Conservation (phyloP, 2,329 filamentous ascomycete species). For the Basipetospora chlamydospora region DNA sequence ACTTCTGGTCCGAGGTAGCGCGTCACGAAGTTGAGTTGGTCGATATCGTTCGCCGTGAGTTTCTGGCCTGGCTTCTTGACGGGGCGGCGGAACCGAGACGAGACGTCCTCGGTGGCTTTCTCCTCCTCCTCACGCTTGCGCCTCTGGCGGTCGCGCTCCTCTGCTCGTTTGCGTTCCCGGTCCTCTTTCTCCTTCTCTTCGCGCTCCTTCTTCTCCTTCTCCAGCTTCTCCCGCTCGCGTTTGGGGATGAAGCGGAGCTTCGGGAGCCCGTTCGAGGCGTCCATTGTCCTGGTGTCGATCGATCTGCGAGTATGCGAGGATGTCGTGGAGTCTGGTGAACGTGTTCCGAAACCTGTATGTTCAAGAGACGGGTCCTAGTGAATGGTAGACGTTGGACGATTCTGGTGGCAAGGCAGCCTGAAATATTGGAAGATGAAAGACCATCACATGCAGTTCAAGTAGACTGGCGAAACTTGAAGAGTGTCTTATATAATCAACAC, state of each 20-base stretch:
- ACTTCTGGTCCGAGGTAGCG: conserved; percentile 86
- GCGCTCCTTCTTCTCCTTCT: conserved; percentile 61
- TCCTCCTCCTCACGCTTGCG: conserved; percentile 4
- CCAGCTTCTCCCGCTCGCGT: conserved; percentile 65
- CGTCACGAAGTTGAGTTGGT: conserved; percentile 59
- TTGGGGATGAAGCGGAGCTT: conserved; percentile 84
- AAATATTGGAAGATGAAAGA: too few species aligned
- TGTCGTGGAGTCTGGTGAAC: too few species aligned
- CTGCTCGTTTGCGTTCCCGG: conserved; percentile 32
- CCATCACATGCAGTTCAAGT: too few species aligned
- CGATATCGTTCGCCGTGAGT: conserved; percentile 40
- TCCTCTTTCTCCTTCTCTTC: conserved; percentile 44
- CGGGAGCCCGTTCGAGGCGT: conserved; percentile 19
- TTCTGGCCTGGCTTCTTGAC: conserved; percentile 6
- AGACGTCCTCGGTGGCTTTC: conserved; percentile 4
- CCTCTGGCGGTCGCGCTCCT: conserved; percentile 2
- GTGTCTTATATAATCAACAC: too few species aligned
- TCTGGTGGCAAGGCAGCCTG: too few species aligned
- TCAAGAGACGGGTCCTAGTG: too few species aligned
- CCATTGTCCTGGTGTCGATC: too few species aligned
- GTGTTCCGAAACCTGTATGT: too few species aligned
- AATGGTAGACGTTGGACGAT: too few species aligned
- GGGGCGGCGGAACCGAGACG: conserved; percentile 1
- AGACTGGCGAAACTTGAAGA: too few species aligned
- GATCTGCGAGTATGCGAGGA: too few species aligned